Percentiles rank a stretch among this genome's conserved stretches.
Conservation (phyloP, 1,139 yeast species). For the Eremothecium sinecaudum region DNA sequence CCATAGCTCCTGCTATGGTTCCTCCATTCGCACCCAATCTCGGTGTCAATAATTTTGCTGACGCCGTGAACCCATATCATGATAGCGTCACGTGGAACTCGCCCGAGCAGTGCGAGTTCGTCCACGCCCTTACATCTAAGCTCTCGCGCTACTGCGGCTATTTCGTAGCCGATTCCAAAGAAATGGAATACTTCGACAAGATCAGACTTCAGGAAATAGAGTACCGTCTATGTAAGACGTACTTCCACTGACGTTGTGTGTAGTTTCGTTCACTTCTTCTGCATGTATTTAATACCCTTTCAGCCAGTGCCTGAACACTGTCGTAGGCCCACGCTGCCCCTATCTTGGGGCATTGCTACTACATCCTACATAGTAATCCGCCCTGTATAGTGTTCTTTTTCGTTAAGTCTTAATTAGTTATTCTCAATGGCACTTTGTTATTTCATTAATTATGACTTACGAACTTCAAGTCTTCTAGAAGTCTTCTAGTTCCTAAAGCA, state of each 20-base stretch:
- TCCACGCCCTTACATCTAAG: slow-evolving; percentile 15
- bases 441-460: too few relatives aligned
- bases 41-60: slow-evolving; percentile 8
- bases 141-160: slow-evolving; percentile 21
- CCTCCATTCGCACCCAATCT: slow-evolving; percentile 6
- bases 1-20: slow-evolving; percentile 3
- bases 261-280: neutral
- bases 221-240: slow-evolving; percentile 28
- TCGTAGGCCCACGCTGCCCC: too few relatives aligned
- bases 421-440: too few relatives aligned
- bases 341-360: too few relatives aligned
- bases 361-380: too few relatives aligned
- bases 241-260: slow-evolving; percentile 11
- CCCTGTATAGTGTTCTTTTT: too few relatives aligned
- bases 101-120: slow-evolving; percentile 12
- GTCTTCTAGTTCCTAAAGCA: too few relatives aligned
- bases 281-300: neutral
- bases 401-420: too few relatives aligned
- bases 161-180: slow-evolving; percentile 17
- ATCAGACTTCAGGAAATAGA: slow-evolving; percentile 29
- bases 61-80: slow-evolving; percentile 8
- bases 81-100: slow-evolving; percentile 2
- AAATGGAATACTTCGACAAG: slow-evolving; percentile 27
- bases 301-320: too few relatives aligned
- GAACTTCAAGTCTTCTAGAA: too few relatives aligned